These are phyloP conservation scores for Carex kokanica DNA, from an alignment of 176 grass and related monocot genomes.

Conservation along the genomic window DNA sequence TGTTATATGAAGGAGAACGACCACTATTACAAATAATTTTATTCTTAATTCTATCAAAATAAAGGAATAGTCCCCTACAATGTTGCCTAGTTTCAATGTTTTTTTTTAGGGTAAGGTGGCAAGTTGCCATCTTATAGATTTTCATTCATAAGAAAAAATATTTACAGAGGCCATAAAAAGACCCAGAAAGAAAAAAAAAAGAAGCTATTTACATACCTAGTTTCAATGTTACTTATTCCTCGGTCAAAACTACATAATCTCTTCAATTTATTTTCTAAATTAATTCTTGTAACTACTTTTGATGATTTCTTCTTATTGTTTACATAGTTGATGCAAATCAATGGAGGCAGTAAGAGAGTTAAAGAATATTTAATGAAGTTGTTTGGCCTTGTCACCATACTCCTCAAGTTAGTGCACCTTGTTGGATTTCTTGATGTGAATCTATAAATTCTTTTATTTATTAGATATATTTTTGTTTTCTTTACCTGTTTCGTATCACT, in stretches of 20 bases:
- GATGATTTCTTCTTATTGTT: not conserved
- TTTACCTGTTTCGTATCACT: too few species aligned
- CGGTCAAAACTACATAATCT: not conserved
- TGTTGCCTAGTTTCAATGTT: too few species aligned
- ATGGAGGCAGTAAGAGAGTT: conserved; percentile 44
- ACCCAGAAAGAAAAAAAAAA: too few species aligned
- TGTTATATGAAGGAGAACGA: not conserved
- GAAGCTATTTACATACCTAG: too few species aligned
- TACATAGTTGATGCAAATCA: conserved; percentile 41
- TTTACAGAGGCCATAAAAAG: too few species aligned
- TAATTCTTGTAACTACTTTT: not conserved
- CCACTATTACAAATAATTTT: not conserved
- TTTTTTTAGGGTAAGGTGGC: too few species aligned
- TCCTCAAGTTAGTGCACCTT: conserved; percentile 55
- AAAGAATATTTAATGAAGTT: conserved; percentile 69
- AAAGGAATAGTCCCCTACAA: not conserved
- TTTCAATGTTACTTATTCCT: not conserved
- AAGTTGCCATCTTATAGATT: too few species aligned
- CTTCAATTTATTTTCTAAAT: not conserved
- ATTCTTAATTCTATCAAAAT: not conserved
- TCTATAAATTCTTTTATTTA: not conserved
- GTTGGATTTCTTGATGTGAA: conserved; percentile 6
- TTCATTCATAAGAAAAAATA: too few species aligned
- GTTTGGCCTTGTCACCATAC: conserved; percentile 60
- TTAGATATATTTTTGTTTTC: not conserved